These are phyloP conservation scores for Talaromyces marneffei DNA, from an alignment of 2,329 filamentous ascomycete genomes.

Conservation along the genomic window DNA sequence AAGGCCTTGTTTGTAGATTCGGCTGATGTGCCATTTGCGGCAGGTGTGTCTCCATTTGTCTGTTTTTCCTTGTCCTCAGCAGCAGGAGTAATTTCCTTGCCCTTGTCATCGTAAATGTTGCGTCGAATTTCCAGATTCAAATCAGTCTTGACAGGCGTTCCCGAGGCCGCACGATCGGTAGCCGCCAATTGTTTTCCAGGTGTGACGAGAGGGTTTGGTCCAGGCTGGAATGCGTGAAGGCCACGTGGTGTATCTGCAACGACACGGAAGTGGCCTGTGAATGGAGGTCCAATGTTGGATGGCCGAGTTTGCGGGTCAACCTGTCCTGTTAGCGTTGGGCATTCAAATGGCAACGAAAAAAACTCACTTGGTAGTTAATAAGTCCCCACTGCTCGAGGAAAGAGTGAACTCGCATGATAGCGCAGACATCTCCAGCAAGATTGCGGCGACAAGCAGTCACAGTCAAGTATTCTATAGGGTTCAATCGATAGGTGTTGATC, in stretches of 20 bases:
- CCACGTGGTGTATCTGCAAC: constrained; percentile 93
- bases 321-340: constrained; percentile 43
- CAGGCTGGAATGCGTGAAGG: constrained; percentile 90
- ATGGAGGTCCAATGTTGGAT: constrained; percentile 91
- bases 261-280: constrained; percentile 94
- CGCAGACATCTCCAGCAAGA: constrained; percentile 92
- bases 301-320: constrained; percentile 93
- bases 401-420: constrained; percentile 96
- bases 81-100: constrained; percentile 71
- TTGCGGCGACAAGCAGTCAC: constrained; percentile 95
- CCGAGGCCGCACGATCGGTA: constrained; percentile 66
- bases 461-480: constrained; percentile 91
- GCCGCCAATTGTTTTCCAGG: constrained; percentile 56
- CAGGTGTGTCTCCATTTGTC: constrained; percentile 64
- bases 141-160: constrained; percentile 67
- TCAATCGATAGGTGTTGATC: constrained; percentile 98
- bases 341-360: constrained; percentile 22
- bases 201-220: constrained; percentile 63
- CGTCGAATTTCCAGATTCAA: constrained; percentile 88
- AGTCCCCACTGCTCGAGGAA: constrained; percentile 98
- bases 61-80: constrained; percentile 23
- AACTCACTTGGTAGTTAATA: constrained; percentile 89
- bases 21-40: constrained; percentile 56
- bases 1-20: constrained; percentile 62
- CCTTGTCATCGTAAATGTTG: constrained; percentile 90